A percentile compares a stretch with the other conserved stretches of the same genome.
Conservation (phyloP, 768 basidiomycete species). For the Lentinula edodes region DNA sequence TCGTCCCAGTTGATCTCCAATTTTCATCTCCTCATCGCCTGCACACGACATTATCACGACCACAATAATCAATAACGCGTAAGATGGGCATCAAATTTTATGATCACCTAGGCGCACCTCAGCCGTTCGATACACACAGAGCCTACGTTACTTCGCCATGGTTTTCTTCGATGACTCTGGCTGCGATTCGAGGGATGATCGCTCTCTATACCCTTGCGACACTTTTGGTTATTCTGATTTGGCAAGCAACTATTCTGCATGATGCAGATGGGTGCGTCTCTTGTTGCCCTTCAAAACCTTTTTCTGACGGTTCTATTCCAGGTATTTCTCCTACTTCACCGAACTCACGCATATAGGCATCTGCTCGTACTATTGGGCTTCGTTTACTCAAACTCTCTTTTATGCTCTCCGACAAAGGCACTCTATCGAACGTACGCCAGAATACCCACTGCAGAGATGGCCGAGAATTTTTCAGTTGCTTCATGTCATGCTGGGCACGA, state of each 20-base stretch:
- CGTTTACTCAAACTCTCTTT: conserved; percentile 44
- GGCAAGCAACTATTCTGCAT: conserved; percentile 22
- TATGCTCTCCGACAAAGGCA: conserved; percentile 24
- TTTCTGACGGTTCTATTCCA: conserved; percentile 15
- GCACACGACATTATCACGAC: background rate
- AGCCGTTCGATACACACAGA: conserved; percentile 27
- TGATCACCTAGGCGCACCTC: background rate
- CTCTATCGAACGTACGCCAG: conserved; percentile 13
- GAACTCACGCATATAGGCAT: conserved; percentile 57
- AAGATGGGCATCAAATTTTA: background rate
- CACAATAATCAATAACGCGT: background rate
- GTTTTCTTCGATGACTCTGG: conserved; percentile 39
- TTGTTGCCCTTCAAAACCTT: background rate
- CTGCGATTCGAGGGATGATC: conserved; percentile 37
- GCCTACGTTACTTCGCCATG: conserved; percentile 44
- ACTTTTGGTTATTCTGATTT: conserved; percentile 31
- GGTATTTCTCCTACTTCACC: conserved; percentile 65
- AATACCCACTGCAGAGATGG: conserved; percentile 59
- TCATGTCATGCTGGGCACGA: conserved; percentile 49
- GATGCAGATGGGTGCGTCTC: conserved; percentile 26
- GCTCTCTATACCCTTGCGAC: conserved; percentile 46
- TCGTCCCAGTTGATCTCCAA: background rate
- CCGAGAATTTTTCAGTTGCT: conserved; percentile 46
- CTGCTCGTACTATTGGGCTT: conserved; percentile 56
- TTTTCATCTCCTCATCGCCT: background rate